Conservation (phyloP, 1,284 basidiomycete species). For the Xerocomus tenax region DNA sequence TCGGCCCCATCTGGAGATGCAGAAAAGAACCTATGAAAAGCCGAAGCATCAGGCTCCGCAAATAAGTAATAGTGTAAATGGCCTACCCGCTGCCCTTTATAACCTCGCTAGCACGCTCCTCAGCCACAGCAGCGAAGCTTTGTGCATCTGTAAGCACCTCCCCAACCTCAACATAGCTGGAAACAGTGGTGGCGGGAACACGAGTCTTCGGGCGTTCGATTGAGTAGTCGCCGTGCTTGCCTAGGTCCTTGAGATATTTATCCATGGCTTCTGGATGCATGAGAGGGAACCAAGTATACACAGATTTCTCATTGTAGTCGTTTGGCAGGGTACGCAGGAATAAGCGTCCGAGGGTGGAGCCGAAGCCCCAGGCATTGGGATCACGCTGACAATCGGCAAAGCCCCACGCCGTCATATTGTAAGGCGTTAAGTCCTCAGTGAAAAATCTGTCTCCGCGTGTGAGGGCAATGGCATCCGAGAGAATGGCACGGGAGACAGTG, state of each 20-base stretch:
- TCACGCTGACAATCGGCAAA: conserved; percentile 71
- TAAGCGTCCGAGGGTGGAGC: conserved; percentile 66
- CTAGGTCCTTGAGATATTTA: conserved; percentile 47
- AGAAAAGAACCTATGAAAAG: conserved; percentile 44
- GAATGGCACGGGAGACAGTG: conserved; percentile 80
- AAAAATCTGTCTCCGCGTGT: conserved; percentile 78
- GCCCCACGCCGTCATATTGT: conserved; percentile 76
- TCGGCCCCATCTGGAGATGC: conserved; percentile 40
- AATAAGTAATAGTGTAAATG: conserved; percentile 8
- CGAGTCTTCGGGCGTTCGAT: conserved; percentile 38
- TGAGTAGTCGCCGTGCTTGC: conserved; percentile 46
- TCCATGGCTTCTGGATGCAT: conserved; percentile 69
- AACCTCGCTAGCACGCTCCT: conserved; percentile 42
- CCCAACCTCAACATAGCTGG: conserved; percentile 45
- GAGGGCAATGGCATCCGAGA: conserved; percentile 80
- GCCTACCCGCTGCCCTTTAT: conserved; percentile 51
- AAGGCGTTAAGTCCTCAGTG: conserved; percentile 74
- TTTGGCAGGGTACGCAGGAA: conserved; percentile 66
- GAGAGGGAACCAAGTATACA: conserved; percentile 81
- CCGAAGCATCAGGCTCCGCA: neutral
- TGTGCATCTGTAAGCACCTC: conserved; percentile 43
- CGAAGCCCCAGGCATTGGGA: conserved; percentile 56
- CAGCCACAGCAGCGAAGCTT: conserved; percentile 44
- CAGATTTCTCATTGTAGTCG: conserved; percentile 59
- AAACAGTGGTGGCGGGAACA: conserved; percentile 29